Base-by-base conservation (phyloP, 1,139 yeast genomes). In the Pichia sp. region DNA sequence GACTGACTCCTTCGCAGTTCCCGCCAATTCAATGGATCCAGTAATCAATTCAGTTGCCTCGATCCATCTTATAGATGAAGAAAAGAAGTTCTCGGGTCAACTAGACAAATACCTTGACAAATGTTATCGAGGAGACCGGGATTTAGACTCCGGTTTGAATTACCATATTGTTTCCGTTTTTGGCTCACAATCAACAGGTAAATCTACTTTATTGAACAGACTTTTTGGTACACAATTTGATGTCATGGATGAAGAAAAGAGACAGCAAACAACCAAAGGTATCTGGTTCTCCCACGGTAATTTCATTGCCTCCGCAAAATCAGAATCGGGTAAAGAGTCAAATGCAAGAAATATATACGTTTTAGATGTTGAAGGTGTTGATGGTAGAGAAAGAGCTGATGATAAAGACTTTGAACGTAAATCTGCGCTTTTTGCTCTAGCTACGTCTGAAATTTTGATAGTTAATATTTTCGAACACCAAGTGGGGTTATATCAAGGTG, bases 341-440 rank as follows among this genome's bases (percentile, higher is more conserved):
- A 58, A 60, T 55, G 40, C 51, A 47, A 51, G 52, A 52, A 75
- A 73, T 52, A 69, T 88, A n/a, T 75, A 88, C 54, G 95, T 92
- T 3, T 74, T 92, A 77, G 98, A 92, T 61, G 97, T 92, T 26
- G 98, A 92, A 66, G 98, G 98, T 40, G 88, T 97, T 2, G 98
- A 92, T 65, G 98, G 98, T 40, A 75, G 97, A 52, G 98, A 92
- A 65, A 75, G 97, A 48, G 98, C 98, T 16, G 98, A 92, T 56
- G 98, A 92, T 63, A 97, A 92, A 64, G 98, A 92, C 63, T 92
- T 92, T 64, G 98, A 92, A 64, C 75, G 98, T 49, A 92, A 92
- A 59, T 90, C 97, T 2, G 97, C 98, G 0, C 68, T 94, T 42
- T 92, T 92, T 71, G 97, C 98, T 0, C 69, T 92, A 50, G 79